These are phyloP conservation scores for Cutaneotrichosporon mucoides DNA, from an alignment of 1,284 basidiomycete species.

Conservation along the genomic window DNA sequence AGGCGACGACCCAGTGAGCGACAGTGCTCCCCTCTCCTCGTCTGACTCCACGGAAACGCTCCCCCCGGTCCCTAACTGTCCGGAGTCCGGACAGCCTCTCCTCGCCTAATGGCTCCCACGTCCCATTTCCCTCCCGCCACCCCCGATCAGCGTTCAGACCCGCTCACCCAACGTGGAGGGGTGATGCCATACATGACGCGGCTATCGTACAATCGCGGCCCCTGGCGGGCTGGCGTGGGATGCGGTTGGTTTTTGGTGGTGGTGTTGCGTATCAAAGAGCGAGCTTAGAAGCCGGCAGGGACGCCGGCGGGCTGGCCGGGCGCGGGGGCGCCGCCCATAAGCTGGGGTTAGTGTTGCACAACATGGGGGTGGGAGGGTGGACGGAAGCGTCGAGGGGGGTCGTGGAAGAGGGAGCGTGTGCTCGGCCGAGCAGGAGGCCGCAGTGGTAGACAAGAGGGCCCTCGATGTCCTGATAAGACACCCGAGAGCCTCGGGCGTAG, in stretches of 20 bases:
- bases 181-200: conserved; percentile 19
- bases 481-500: too few species aligned
- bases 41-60: too few species aligned
- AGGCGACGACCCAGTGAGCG: too few species aligned
- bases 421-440: too few species aligned
- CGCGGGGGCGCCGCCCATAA: conserved; percentile 15
- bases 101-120: too few species aligned
- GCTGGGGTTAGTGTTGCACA: conserved; percentile 10
- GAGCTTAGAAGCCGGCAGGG: conserved; percentile 22
- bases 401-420: too few species aligned
- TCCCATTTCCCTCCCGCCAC: background rate
- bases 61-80: too few species aligned
- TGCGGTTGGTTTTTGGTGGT: background rate
- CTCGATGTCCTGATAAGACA: too few species aligned
- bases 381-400: too few species aligned
- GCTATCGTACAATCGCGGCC: conserved; percentile 12
- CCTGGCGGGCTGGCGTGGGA: background rate
- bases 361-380: background rate
- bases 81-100: too few species aligned
- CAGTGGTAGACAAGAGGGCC: too few species aligned
- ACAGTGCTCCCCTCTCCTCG: too few species aligned
- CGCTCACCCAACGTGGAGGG: conserved; percentile 1
- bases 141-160: background rate
- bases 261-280: background rate
- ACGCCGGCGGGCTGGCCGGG: conserved; percentile 8